Evolutionary conservation across 2,329 filamentous ascomycete species (phyloP).

Genomic region (Paramyrothecium roridum): DNA sequence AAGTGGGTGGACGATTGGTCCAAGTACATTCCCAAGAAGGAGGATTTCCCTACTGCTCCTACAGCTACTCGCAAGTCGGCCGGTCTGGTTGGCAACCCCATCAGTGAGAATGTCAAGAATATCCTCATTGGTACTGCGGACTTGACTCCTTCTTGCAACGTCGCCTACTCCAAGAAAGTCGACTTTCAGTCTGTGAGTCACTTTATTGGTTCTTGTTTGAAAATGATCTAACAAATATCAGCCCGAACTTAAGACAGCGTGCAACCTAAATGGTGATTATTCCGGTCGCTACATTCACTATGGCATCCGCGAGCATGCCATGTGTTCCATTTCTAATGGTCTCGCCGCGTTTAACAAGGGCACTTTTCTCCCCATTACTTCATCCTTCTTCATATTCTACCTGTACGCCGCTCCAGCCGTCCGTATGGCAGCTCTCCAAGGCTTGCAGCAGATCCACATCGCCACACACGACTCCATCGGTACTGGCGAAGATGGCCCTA

Average conservation of each 20-base stretch:
- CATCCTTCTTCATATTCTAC: slow-evolving; percentile 63
- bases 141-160: slow-evolving; percentile 41
- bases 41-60: slow-evolving; percentile 34
- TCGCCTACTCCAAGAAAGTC: slow-evolving; percentile 42
- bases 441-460: slow-evolving; percentile 54
- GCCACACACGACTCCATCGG: slow-evolving; percentile 62
- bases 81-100: slow-evolving; percentile 37
- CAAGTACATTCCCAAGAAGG: slow-evolving; percentile 35
- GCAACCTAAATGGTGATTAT: slow-evolving; percentile 52
- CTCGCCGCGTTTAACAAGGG: slow-evolving; percentile 54
- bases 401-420: slow-evolving; percentile 54
- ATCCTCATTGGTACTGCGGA: slow-evolving; percentile 47
- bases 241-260: slow-evolving; percentile 33
- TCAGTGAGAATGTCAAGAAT: slow-evolving; percentile 35
- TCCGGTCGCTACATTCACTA: slow-evolving; percentile 56
- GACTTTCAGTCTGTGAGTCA: slow-evolving; percentile 33
- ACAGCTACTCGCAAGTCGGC: slow-evolving; percentile 43
- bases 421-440: slow-evolving; percentile 57
- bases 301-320: slow-evolving; percentile 60
- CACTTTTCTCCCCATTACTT: slow-evolving; percentile 56
- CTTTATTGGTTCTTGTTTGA: too few relatives aligned
- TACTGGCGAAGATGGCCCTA: slow-evolving; percentile 58
- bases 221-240: slow-evolving; percentile 9
- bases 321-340: slow-evolving; percentile 56
- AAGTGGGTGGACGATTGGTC: slow-evolving; percentile 39